Evolutionary conservation across 1,139 yeast genomes (phyloP).

Genomic region (Diutina sp.): DNA sequence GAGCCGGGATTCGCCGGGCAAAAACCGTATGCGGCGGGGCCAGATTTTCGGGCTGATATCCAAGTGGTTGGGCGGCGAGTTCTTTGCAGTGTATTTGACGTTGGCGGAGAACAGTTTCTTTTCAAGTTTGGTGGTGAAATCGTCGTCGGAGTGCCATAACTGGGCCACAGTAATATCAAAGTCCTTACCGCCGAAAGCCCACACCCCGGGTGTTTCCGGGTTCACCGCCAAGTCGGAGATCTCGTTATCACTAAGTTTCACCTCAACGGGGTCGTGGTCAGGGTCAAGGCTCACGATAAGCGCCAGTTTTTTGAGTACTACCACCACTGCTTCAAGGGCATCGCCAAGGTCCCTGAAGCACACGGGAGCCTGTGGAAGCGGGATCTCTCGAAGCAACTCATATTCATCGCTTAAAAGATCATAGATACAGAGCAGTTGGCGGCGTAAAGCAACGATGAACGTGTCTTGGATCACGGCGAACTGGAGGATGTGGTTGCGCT

Average conservation of each 20-base stretch:
- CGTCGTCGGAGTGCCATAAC: slow-evolving; percentile 11
- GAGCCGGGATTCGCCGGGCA: slow-evolving; percentile 18
- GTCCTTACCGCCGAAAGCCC: slow-evolving; percentile 70
- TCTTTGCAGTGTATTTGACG: slow-evolving; percentile 38
- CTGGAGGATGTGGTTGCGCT: slow-evolving; percentile 15
- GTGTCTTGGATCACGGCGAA: slow-evolving; percentile 17
- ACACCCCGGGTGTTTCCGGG: slow-evolving; percentile 30
- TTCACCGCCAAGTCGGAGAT: slow-evolving; percentile 34
- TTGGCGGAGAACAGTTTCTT: slow-evolving; percentile 9
- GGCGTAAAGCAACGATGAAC: slow-evolving; percentile 28
- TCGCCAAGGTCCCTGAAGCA: slow-evolving; percentile 17
- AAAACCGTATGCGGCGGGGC: slow-evolving; percentile 39
- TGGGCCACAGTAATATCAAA: slow-evolving; percentile 44
- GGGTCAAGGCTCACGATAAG: slow-evolving; percentile 16
- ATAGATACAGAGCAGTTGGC: slow-evolving; percentile 29
- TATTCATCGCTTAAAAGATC: slow-evolving; percentile 11
- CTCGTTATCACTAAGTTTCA: slow-evolving; percentile 7
- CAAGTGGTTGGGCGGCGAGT: slow-evolving; percentile 53
- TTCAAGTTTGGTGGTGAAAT: slow-evolving; percentile 7
- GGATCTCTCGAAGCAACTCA: slow-evolving; percentile 14
- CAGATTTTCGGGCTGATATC: slow-evolving; percentile 60
- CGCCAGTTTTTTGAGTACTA: slow-evolving; percentile 38
- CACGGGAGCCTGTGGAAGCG: slow-evolving; percentile 22
- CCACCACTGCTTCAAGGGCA: slow-evolving; percentile 17
- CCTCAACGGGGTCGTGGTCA: slow-evolving; percentile 16